Base-by-base conservation (phyloP, 257 asterid species). In the Solanum bulbocastanum region DNA sequence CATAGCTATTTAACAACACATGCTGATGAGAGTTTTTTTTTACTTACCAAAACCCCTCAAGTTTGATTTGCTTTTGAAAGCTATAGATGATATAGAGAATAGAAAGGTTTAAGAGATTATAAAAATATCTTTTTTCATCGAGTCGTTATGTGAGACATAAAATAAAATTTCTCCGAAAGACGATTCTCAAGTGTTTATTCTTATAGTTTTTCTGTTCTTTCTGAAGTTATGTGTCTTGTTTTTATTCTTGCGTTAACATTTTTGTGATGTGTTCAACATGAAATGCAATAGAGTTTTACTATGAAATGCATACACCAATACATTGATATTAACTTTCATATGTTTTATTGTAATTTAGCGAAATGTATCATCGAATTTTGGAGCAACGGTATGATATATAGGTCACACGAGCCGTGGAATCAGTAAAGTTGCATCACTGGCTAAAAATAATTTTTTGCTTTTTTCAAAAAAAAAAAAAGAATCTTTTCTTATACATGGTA, bases 1-100 rank as follows among this genome's bases (percentile, higher is more conserved):
- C 65, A 52, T 94, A 18, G 98, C 98, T 22, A 30, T 30, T 84
- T 95, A 36, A 93, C 96, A 23, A 96, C 96, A 1, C 97, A 95
- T 86, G 78, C 71, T 20, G 94, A 90, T 33, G 90, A 84, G 1
- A 88, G 46, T 96, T 88, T 98, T 95, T 91, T 88, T 83, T 65
- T 90, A 87, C 84, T 7, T 44, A 12, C 52, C 52, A 44, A 52
- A 52, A 52, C 62, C 23, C 62, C 62, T 52, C 62, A 18, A 52
- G 62, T 5, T 18, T 52, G 62, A 52, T 7, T 52, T 52, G 13
- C 79, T 71, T 71, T 13, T 33, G 25, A 27, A 33, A 33, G n/a
- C 79, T 39, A 71, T 71, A 32, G 78, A 71, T 32, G 18, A 71
- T 71, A 32, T 32, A 71, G 78, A 71, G 8, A 37, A 32, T 16